Conservation (phyloP, 1,284 basidiomycete species). For the Kalmanozyma brasiliensis region DNA sequence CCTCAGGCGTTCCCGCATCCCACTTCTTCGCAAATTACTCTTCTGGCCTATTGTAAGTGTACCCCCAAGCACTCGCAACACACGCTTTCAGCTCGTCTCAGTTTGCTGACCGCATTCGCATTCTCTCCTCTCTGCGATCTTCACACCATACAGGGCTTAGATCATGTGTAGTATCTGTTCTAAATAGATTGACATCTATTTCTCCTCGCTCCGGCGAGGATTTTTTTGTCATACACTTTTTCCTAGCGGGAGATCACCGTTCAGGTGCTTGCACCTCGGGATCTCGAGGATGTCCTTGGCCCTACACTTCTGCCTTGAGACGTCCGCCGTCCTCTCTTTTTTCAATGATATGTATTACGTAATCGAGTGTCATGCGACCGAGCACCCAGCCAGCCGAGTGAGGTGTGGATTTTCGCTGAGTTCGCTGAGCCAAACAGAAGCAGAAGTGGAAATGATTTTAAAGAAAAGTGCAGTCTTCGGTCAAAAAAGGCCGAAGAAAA, state of each 20-base stretch:
- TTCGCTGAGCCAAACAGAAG: too few species aligned
- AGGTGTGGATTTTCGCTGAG: too few species aligned
- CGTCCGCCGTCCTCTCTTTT: constrained; percentile 51
- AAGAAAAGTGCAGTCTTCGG: not conserved
- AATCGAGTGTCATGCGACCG: constrained; percentile 25
- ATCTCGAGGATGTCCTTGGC: constrained; percentile 55
- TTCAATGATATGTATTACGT: constrained; percentile 24
- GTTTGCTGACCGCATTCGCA: constrained; percentile 22
- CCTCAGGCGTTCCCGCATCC: constrained; percentile 22
- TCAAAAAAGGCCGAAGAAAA: not conserved
- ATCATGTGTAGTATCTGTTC: constrained; percentile 64
- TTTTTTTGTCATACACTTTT: constrained; percentile 54
- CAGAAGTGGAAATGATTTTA: too few species aligned
- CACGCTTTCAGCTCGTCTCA: not conserved
- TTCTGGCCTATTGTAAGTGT: constrained; percentile 56
- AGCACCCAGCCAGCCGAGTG: too few species aligned
- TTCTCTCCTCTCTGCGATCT: constrained; percentile 4
- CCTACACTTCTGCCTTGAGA: constrained; percentile 55
- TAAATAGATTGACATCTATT: constrained; percentile 61
- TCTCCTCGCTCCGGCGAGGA: constrained; percentile 51
- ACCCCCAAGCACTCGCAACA: constrained; percentile 4
- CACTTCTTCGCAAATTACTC: constrained; percentile 15
- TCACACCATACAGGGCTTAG: constrained; percentile 49
- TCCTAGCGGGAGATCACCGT: constrained; percentile 42
- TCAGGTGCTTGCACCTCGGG: constrained; percentile 50